Percentiles rank a stretch among this genome's conserved stretches.
These are phyloP conservation scores for Wilcoxina mikolae DNA, from an alignment of 495 filamentous ascomycete species.

Conservation along the genomic window DNA sequence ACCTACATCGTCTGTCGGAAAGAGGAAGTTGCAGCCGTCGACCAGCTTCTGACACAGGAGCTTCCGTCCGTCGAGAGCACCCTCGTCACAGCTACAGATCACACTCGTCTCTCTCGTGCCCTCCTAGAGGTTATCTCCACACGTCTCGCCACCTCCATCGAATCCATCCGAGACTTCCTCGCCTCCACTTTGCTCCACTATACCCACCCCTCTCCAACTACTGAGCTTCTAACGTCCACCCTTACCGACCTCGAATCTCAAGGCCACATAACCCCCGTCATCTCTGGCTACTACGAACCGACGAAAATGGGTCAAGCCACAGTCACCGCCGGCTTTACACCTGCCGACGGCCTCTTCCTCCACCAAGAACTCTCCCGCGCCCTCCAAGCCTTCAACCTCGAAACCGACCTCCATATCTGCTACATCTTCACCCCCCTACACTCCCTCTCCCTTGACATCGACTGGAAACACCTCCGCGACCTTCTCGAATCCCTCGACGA, in stretches of 20 bases:
- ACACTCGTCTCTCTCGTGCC: constrained; percentile 33
- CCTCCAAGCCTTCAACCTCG: constrained; percentile 62
- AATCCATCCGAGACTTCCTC: constrained; percentile 58
- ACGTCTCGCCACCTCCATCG: constrained; percentile 50
- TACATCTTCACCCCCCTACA: constrained; percentile 67
- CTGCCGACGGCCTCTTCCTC: constrained; percentile 64
- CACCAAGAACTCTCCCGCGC: constrained; percentile 54
- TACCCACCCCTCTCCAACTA: constrained; percentile 33
- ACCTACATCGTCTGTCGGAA: constrained; percentile 64
- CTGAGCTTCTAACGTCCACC: constrained; percentile 38
- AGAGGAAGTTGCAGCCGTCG: constrained; percentile 53
- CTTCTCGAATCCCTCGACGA: constrained; percentile 58
- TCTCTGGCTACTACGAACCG: constrained; percentile 39
- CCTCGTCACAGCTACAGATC: no score
- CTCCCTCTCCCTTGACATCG: constrained; percentile 40
- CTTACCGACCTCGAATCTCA: not conserved
- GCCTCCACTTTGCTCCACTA: constrained; percentile 51
- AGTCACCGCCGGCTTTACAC: constrained; percentile 56
- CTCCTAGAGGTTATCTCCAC: constrained; percentile 62
- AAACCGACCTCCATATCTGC: constrained; percentile 71
- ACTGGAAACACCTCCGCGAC: constrained; percentile 59
- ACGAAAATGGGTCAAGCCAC: constrained; percentile 57
- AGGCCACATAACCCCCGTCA: constrained; percentile 42
- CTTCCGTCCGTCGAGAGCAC: constrained; percentile 44
- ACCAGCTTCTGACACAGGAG: constrained; percentile 57